Evolutionary conservation across 2,329 filamentous ascomycete species (phyloP), one percentile per base, ranked within the genome.

Genomic region (Chaetomium sp.): DNA sequence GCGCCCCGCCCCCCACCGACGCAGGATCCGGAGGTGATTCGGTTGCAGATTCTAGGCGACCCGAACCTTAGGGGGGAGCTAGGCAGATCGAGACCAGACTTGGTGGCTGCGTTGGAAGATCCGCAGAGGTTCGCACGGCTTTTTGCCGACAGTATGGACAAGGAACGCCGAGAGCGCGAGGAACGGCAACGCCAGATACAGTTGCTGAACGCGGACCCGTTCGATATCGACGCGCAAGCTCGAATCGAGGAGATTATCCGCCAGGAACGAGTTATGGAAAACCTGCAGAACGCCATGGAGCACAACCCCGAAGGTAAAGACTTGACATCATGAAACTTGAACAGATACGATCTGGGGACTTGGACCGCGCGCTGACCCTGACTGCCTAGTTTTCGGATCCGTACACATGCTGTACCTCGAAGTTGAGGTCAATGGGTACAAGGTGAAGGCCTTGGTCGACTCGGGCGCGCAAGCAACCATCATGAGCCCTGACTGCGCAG

Each of bases 211-310:
- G 87, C 91, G 8, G 94, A 99, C 66, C 91, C 92, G 0, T 96
- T 97, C 73, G 92, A 99, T 68, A 76, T 90, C 33, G 91, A 96
- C 61, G 89, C 91, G 7, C 94, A 99, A 73, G 80, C 80, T 47
- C 89, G 87, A 74, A 99, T 99, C 60, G 92, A 94, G 68, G 94
- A 99, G 74, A 95, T 97, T 72, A 99, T 99, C 68, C 86, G 94
- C 54, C 89, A 96, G 72, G 89, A 97, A 73, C 81, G 87, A 12
- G 92, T 99, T 46, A 91, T 92, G 71, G 91, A 96, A 74, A 99
- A 99, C 67, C 72, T 97, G 58, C 91, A 97, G 68, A 94, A 91
- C 72, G 94, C 94, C 43, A 92, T 96, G 80, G 92, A 97, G 73
- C 87, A 97, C 72, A 96, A 95, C 67, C 94, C 94, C 0, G 94